Percentiles rank a stretch among this genome's conserved stretches.
Conservation (phyloP, 2,329 filamentous ascomycete species). For the Exophiala mesophila region DNA sequence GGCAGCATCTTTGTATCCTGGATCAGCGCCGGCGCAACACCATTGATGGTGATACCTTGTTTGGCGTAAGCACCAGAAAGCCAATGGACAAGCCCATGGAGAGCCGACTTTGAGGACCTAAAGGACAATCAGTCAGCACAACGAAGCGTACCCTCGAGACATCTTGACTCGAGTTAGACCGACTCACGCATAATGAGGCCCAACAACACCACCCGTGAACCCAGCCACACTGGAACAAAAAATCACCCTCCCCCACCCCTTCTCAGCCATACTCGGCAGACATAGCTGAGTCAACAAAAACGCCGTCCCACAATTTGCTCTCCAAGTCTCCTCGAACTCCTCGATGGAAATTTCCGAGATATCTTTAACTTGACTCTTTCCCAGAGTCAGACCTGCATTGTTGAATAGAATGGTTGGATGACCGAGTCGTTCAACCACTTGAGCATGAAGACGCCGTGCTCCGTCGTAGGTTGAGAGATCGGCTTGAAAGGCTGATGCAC, state of each 20-base stretch:
- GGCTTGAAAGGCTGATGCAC: conserved; percentile 33
- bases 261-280: conserved; percentile 56
- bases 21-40: conserved; percentile 46
- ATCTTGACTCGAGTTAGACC: too few species aligned
- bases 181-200: conserved; percentile 44
- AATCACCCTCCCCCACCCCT: conserved; percentile 59
- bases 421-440: conserved; percentile 32
- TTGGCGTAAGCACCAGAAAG: conserved; percentile 39
- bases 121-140: conserved; percentile 25
- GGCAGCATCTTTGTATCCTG: conserved; percentile 44
- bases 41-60: conserved; percentile 46
- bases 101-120: conserved; percentile 39
- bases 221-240: conserved; percentile 61
- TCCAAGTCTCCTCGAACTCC: conserved; percentile 60
- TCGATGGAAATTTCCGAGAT: conserved; percentile 57
- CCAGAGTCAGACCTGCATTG: conserved; percentile 55
- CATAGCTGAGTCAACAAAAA: conserved; percentile 59
- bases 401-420: conserved; percentile 39
- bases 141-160: too few species aligned
- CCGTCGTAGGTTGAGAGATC: conserved; percentile 36
- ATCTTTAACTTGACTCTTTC: conserved; percentile 45
- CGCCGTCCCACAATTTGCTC: conserved; percentile 57
- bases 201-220: conserved; percentile 59
- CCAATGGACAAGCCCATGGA: conserved; percentile 46
- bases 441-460: conserved; percentile 30